Percentiles rank a stretch among this genome's conserved stretches.
phyloP scores from a whole-genome alignment of 2,329 filamentous ascomycete species.

The Xylaria polymorpha region DNA sequence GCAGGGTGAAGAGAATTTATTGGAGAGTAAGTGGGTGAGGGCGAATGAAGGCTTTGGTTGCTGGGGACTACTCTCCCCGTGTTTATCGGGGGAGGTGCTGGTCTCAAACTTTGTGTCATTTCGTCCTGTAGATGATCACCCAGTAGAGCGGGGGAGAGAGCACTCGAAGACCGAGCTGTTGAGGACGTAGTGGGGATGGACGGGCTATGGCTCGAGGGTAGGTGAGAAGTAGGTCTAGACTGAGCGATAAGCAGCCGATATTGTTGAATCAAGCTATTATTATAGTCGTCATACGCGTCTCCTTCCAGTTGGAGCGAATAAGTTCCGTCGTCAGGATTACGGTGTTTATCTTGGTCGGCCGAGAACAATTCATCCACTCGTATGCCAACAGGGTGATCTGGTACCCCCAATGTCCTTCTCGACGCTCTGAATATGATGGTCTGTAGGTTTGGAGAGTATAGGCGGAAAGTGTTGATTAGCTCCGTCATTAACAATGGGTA shows the following conservation, averaged over 20 bases:
- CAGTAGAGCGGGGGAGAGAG: conserved; percentile 18
- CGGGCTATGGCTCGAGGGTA: conserved; percentile 21
- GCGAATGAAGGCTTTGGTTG: conserved; percentile 31
- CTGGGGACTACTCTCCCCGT: conserved; percentile 10
- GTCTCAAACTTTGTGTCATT: conserved; percentile 21
- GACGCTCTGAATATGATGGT: conserved; percentile 64
- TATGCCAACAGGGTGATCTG: conserved; percentile 50
- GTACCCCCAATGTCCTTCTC: conserved; percentile 59
- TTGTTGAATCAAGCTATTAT: conserved; percentile 35
- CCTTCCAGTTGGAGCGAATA: conserved; percentile 32
- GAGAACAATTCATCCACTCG: conserved; percentile 54
- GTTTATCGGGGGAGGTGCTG: conserved; percentile 15
- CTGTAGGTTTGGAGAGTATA: conserved; percentile 65
- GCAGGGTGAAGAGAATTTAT: neutral
- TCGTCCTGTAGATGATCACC: conserved; percentile 22
- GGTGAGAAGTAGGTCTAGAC: conserved; percentile 12
- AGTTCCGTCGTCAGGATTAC: conserved; percentile 38
- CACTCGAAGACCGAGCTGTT: conserved; percentile 16
- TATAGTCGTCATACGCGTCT: conserved; percentile 40
- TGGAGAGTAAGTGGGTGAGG: conserved; percentile 33
- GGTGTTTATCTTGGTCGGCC: conserved; percentile 51
- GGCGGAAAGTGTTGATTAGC: conserved; percentile 58
- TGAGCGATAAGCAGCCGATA: conserved; percentile 39
- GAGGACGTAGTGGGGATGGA: conserved; percentile 24
- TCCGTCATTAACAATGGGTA: conserved; percentile 70